A percentile compares a stretch with the other conserved stretches of the same genome.
phyloP scores from a whole-genome alignment of 192 early-diverging fungal species.

The Nowakowskiella sp. region DNA sequence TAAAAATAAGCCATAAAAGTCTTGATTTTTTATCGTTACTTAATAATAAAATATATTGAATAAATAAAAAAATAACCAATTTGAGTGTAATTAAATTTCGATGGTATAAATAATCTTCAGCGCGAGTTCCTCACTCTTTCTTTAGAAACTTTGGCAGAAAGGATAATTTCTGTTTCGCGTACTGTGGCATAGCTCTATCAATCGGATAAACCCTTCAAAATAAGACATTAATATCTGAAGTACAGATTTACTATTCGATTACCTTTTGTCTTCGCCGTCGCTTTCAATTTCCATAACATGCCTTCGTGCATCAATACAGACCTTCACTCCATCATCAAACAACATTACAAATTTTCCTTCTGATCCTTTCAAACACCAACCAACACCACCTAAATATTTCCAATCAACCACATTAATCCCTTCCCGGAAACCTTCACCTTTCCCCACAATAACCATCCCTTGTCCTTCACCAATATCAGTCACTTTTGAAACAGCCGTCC shows the following conservation, averaged over 20 bases:
- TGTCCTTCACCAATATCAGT: too few relatives aligned
- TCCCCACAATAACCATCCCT: not conserved
- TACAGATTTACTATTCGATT: not conserved
- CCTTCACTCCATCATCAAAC: conserved; percentile 39
- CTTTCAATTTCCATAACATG: conserved; percentile 19
- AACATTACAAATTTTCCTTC: conserved; percentile 36
- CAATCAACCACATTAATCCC: conserved; percentile 5
- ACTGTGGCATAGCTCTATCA: conserved; percentile 28
- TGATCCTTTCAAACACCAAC: conserved; percentile 35
- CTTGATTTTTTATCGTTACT: too few relatives aligned
- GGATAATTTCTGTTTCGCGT: conserved; percentile 31
- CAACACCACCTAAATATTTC: conserved; percentile 29
- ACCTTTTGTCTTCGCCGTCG: not conserved
- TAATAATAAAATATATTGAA: too few relatives aligned
- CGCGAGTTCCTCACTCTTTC: too few relatives aligned
- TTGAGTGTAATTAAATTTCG: too few relatives aligned
- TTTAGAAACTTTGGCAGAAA: conserved; percentile 41
- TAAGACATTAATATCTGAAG: not conserved
- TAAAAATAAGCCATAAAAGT: too few relatives aligned
- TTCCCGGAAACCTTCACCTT: conserved; percentile 1
- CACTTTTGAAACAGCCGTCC: not conserved
- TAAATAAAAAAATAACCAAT: too few relatives aligned
- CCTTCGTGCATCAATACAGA: conserved; percentile 27
- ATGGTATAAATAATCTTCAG: too few relatives aligned
- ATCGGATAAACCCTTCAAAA: conserved; percentile 23